A percentile compares a stretch with the other conserved stretches of the same genome.
phyloP scores from a whole-genome alignment of 78 protist species.

The Anaeramoeba flamelloides region DNA sequence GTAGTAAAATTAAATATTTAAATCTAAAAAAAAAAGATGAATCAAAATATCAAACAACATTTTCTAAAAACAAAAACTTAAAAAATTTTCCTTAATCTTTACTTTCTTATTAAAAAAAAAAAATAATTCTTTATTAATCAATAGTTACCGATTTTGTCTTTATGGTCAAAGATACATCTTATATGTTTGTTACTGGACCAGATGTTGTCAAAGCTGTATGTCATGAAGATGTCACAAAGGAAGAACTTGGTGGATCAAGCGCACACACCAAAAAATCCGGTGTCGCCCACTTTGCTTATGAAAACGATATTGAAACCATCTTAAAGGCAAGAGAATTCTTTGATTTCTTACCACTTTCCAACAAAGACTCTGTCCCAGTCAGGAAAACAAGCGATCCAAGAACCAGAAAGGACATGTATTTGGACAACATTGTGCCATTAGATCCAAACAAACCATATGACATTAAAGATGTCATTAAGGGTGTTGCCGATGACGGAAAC shows the following conservation, averaged over 20 bases:
- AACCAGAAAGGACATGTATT: conserved; percentile 1
- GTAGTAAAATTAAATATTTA: no score
- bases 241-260: conserved; percentile 85
- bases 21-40: no score
- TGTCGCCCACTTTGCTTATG: conserved; percentile 53
- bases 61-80: no score
- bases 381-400: conserved; percentile 38
- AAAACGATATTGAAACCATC: conserved; percentile 73
- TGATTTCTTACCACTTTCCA: conserved; percentile 58
- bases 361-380: conserved; percentile 42
- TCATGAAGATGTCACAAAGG: conserved; percentile 46
- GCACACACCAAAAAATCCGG: conserved; percentile 43
- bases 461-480: conserved; percentile 67
- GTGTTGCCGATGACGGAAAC: conserved; percentile 60
- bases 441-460: conserved; percentile 81
- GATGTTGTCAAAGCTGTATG: conserved; percentile 65
- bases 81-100: no score
- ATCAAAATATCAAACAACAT: no score
- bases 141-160: conserved; percentile 81
- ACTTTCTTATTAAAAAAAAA: no score
- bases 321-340: conserved; percentile 39
- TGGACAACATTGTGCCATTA: conserved; percentile 39
- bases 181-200: conserved; percentile 93
- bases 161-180: conserved; percentile 74
- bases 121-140: no score